Percentiles rank a stretch among this genome's conserved stretches.
Conservation (phyloP, 176 grass and related monocot genomes). For the Rhynchospora pubera region DNA sequence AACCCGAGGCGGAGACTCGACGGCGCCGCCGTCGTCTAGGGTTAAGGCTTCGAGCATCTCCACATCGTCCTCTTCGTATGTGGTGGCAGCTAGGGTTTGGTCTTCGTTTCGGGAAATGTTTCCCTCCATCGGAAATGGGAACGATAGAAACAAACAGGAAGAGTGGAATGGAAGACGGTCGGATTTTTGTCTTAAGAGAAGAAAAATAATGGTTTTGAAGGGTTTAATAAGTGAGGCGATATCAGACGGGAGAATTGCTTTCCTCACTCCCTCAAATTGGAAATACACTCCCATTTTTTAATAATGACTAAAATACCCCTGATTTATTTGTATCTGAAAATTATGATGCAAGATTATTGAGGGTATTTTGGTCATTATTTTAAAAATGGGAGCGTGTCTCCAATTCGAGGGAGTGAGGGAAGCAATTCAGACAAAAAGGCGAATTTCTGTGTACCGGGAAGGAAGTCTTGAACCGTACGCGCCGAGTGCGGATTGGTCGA, state of each 20-base stretch:
- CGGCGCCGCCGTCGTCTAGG: slow-evolving; percentile 17
- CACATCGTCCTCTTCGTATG: slow-evolving; percentile 37
- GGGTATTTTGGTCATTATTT: too few relatives aligned
- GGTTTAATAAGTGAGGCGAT: not conserved
- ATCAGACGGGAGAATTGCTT: not conserved
- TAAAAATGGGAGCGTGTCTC: too few relatives aligned
- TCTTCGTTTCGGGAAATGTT: slow-evolving; percentile 13
- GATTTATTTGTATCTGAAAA: too few relatives aligned
- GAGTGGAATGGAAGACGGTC: not conserved
- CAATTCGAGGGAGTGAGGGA: too few relatives aligned
- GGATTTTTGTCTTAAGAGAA: not conserved
- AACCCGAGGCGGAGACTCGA: not conserved
- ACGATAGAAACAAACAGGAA: not conserved
- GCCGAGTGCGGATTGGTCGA: too few relatives aligned
- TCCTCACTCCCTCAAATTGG: too few relatives aligned
- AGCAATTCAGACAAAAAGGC: too few relatives aligned
- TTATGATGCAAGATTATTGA: too few relatives aligned
- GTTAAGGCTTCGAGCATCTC: slow-evolving; percentile 63
- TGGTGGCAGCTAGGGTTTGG: slow-evolving; percentile 23
- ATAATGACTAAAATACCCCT: too few relatives aligned
- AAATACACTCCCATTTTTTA: too few relatives aligned
- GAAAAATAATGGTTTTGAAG: not conserved
- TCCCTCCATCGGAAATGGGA: slow-evolving; percentile 24
- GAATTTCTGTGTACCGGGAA: too few relatives aligned
- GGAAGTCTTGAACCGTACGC: too few relatives aligned